Conservation (phyloP, 768 basidiomycete species). For the Hydnomerulius pinastri region DNA sequence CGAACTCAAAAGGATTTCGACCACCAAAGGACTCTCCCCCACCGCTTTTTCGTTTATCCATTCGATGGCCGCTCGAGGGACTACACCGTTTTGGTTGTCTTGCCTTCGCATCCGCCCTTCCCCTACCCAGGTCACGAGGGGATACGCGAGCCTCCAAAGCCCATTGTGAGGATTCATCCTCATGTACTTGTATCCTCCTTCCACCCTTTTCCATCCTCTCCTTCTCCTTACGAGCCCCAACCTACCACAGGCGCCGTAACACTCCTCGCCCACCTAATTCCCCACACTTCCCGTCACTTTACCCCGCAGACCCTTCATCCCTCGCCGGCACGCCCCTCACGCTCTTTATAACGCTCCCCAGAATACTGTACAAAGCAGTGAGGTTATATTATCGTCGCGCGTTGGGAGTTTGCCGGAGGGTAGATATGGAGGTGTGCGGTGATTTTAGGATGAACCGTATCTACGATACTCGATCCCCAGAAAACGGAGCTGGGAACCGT, state of each 20-base stretch:
- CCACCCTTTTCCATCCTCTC: constrained; percentile 37
- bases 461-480: constrained; percentile 62
- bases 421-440: no score
- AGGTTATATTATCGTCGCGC: constrained; percentile 58
- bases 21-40: constrained; percentile 65
- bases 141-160: constrained; percentile 26
- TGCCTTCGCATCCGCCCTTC: constrained; percentile 40
- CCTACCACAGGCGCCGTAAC: constrained; percentile 27
- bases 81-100: constrained; percentile 57
- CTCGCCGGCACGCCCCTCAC: constrained; percentile 50
- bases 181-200: constrained; percentile 30
- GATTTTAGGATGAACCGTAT: no score
- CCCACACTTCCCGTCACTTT: constrained; percentile 37
- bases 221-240: neutral
- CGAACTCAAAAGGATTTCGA: constrained; percentile 42
- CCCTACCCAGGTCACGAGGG: neutral
- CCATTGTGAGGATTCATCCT: constrained; percentile 45
- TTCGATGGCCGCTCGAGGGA: constrained; percentile 72
- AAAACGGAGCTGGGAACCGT: constrained; percentile 36
- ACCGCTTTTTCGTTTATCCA: constrained; percentile 75
- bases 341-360: constrained; percentile 54
- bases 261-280: constrained; percentile 37
- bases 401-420: no score
- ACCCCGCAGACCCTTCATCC: constrained; percentile 34
- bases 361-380: constrained; percentile 66